These are phyloP conservation scores for Huntiella decipiens DNA, from an alignment of 2,329 filamentous ascomycete genomes.

Conservation along the genomic window DNA sequence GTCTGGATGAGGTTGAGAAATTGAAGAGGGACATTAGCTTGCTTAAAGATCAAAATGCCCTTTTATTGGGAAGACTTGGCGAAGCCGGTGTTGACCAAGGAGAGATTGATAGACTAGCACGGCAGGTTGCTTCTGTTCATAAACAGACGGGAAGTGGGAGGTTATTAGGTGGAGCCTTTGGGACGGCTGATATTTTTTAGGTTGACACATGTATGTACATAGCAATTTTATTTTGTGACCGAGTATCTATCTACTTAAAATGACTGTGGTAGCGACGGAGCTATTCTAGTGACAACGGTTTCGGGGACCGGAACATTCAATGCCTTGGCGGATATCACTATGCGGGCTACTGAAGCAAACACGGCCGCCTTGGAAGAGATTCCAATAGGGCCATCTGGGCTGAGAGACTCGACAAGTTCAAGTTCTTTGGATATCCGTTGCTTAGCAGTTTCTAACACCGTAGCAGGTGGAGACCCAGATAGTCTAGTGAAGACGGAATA, in stretches of 20 bases:
- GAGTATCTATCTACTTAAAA: too few relatives aligned
- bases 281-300: too few relatives aligned
- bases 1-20: conserved; percentile 27
- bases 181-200: too few relatives aligned
- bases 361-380: conserved; percentile 51
- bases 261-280: too few relatives aligned
- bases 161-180: too few relatives aligned
- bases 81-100: conserved; percentile 17
- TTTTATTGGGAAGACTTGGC: conserved; percentile 35
- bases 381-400: conserved; percentile 50
- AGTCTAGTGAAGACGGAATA: conserved; percentile 24
- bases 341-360: conserved; percentile 36
- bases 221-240: too few relatives aligned
- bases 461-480: conserved; percentile 13
- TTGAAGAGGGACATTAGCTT: conserved; percentile 33
- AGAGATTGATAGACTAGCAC: conserved; percentile 4
- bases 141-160: neutral
- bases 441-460: conserved; percentile 11
- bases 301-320: too few relatives aligned
- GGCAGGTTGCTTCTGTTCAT: neutral
- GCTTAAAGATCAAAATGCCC: conserved; percentile 40
- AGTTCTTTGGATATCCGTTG: neutral
- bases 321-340: too few relatives aligned
- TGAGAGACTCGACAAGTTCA: conserved; percentile 22
- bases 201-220: too few relatives aligned